Evolutionary conservation across 805 yeast species (phyloP), one percentile per base, ranked within the genome.

Genomic region (Wickerhamomyces ciferrii): DNA sequence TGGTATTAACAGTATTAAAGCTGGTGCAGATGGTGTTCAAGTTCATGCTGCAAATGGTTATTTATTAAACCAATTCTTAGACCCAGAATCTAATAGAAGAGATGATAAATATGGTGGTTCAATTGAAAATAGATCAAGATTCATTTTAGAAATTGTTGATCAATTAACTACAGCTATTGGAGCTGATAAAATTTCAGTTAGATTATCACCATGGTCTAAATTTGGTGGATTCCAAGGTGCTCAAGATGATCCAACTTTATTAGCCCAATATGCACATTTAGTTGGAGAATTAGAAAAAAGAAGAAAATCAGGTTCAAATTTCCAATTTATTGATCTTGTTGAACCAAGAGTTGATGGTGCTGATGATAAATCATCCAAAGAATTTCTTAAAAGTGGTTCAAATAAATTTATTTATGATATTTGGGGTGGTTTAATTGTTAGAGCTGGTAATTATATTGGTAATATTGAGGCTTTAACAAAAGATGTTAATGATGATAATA

Each of bases 11-110:
- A 48, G 63, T 18, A 53, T 66, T 21, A 60, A 52, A 7, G 62
- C 63, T 15, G 69, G 67, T 38, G 69, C 69, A 43, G 87, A 83
- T 60, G 81, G 80, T 52, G 74, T 84, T 32, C 87, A 84, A 62
- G 67, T 84, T 43, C 89, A 83, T 58, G 70, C 69, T 37, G 88
- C 88, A 17, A 81, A 81, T 60, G 87, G 89, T 11, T 83, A 79
- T 58, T 61, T 84, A 47, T 53, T 79, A 38, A 70, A 74, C 60
- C 77, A 79, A 61, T 82, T 84, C 53, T 56, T 81, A 50, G 76
- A 79, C 37, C 68, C 70, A 8, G 50, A 62, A 8, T 63, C 72
- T 41, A 71, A 72, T 57, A 63, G 72, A 42, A 60, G 72, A 63
- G 69, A 71, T 8, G 83, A 78, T 58, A 67, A 75, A 50, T 78